Base-by-base conservation (phyloP, 179 eudicot species). In the Dionaea muscipula region DNA sequence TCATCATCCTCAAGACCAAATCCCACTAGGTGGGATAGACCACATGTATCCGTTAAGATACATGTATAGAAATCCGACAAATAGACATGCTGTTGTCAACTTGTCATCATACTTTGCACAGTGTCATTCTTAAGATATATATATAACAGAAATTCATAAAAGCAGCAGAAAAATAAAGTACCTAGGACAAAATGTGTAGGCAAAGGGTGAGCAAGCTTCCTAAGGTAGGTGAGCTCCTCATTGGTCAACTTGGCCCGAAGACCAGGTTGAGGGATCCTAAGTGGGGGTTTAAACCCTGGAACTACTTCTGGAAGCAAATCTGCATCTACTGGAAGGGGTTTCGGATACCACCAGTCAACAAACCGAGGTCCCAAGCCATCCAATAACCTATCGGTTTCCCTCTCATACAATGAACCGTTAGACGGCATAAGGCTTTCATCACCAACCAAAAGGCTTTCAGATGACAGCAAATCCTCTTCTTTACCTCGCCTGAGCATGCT, bases 181-280 rank as follows among this genome's bases (percentile, higher is more conserved):
- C 99, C 99, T 40, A 93, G 93, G 44, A 88, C 99, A 72, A 93
- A 93, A 75, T 93, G 99, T 47, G 80, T 75, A 48, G 99, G 99
- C 59, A 88, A 78, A 60, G 75, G 73, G 47, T 62, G 86, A 81
- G 96, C 86, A 73, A 81, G 79, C 64, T 69, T 88, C 81, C 99
- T 82, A 72, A 93, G 75, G 67, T 88, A 71, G 33, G 96, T 93
- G 38, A 93, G 80, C 60, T 93, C 95, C 69, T 71, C 76, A 74
- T 93, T 84, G 2, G 73, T 67, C 73, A 93, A 81, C 60, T 85
- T 74, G 26, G 85, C 60, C 44, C 79, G 75, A 48, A 74, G 71
- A 54, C 55, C 52, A 65, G 89, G 81, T 7, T 82, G 84, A 55
- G 83, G 77, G 64, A 73, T 82, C 82, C 99, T 76, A 57, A 80